A percentile compares a stretch with the other conserved stretches of the same genome.
Evolutionary conservation across 1,284 basidiomycete genomes (phyloP).

Genomic region (Hemileia vastatrix): DNA sequence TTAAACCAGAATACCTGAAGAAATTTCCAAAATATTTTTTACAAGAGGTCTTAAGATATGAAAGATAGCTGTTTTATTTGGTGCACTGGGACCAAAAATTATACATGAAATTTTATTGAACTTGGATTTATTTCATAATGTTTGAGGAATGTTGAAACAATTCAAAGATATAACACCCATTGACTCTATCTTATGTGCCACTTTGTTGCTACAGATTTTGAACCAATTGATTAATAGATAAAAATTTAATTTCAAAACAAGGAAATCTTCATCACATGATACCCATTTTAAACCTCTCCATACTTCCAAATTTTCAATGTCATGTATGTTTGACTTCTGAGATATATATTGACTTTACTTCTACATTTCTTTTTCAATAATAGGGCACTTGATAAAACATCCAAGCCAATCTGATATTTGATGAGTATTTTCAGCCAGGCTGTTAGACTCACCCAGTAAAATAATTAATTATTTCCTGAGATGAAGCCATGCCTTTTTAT

Average conservation of each 20-base stretch:
- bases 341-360: not conserved
- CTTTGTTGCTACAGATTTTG: constrained; percentile 1
- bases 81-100: not conserved
- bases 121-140: not conserved
- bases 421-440: no score
- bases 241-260: not conserved
- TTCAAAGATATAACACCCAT: not conserved
- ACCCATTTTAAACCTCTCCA: not conserved
- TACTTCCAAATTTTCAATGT: not conserved
- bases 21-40: not conserved
- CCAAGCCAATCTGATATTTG: not conserved
- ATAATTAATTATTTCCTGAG: no score
- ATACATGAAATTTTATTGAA: not conserved
- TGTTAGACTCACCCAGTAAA: no score
- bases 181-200: not conserved
- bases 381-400: not conserved
- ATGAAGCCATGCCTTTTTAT: no score
- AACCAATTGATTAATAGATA: constrained; percentile 13
- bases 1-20: not conserved
- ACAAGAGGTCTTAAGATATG: not conserved
- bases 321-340: not conserved
- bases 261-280: not conserved
- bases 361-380: not conserved
- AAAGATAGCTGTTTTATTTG: not conserved
- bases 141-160: constrained; percentile 1